phyloP scores from a whole-genome alignment of 345 rosid species.

The Hypericum androsaemum region DNA sequence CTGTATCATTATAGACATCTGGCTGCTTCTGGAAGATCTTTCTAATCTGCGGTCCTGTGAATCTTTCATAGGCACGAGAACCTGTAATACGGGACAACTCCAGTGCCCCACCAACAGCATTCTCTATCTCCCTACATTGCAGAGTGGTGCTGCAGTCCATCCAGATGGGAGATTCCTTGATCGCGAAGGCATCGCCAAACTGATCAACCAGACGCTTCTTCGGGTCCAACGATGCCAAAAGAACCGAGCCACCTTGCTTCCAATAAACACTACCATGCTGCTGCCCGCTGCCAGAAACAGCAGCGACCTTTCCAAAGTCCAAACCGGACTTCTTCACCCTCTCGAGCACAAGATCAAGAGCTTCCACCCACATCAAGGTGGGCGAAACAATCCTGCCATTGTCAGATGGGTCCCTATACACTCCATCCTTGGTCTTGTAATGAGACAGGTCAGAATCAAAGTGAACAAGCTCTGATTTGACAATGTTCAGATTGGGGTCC shows the following conservation, averaged over 20 bases:
- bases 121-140: conserved; percentile 83
- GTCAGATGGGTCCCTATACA: conserved; percentile 52
- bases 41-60: conserved; percentile 80
- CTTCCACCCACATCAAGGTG: conserved; percentile 96
- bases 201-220: conserved; percentile 48
- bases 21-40: conserved; percentile 45
- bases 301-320: conserved; percentile 56
- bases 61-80: conserved; percentile 74
- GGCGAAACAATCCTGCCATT: conserved; percentile 84
- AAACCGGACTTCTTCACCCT: conserved; percentile 41
- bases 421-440: conserved; percentile 79
- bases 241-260: conserved; percentile 49
- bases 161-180: conserved; percentile 79
- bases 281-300: conserved; percentile 95
- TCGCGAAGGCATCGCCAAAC: conserved; percentile 50
- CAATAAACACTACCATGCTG: conserved; percentile 98
- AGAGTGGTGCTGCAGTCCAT: conserved; percentile 84
- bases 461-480: conserved; percentile 52
- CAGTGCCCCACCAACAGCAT: conserved; percentile 80
- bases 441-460: conserved; percentile 76
- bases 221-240: conserved; percentile 48
- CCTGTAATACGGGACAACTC: conserved; percentile 66
- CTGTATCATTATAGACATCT: conserved; percentile 46
- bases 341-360: conserved; percentile 69
- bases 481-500: conserved; percentile 56